phyloP scores from a whole-genome alignment of 192 early-diverging fungal species.

The Coemansia sp. region DNA sequence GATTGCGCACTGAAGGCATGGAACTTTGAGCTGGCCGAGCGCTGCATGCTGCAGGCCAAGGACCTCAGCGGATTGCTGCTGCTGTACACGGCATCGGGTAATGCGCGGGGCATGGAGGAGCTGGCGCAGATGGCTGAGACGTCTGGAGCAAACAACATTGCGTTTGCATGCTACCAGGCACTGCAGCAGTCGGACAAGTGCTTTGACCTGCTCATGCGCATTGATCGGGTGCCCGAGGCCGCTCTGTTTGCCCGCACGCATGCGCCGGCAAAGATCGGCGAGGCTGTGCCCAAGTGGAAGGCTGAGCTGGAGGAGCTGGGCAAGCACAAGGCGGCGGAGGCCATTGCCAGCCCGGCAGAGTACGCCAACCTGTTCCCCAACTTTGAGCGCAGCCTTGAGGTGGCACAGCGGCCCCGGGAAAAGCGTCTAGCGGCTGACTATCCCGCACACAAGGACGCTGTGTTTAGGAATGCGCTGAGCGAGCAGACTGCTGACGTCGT shows the following conservation, averaged over 20 bases:
- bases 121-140: conserved; percentile 63
- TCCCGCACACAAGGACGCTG: conserved; percentile 16
- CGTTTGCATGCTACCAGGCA: conserved; percentile 78
- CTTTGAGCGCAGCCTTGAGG: conserved; percentile 31
- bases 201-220: conserved; percentile 80
- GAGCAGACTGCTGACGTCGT: conserved; percentile 5
- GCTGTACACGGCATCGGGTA: conserved; percentile 86
- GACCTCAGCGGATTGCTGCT: conserved; percentile 89
- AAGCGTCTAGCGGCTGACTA: conserved; percentile 20
- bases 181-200: conserved; percentile 75
- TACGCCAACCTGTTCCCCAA: conserved; percentile 89
- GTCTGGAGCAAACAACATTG: conserved; percentile 86
- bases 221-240: conserved; percentile 91
- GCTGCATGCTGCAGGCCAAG: conserved; percentile 81
- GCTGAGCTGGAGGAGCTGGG: conserved; percentile 59
- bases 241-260: conserved; percentile 91
- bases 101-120: conserved; percentile 66
- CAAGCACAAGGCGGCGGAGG: conserved; percentile 81
- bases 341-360: conserved; percentile 79
- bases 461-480: too few species aligned
- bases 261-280: conserved; percentile 68
- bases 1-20: conserved; percentile 87
- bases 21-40: conserved; percentile 89
- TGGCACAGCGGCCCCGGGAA: too few species aligned
- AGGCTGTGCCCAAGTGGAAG: conserved; percentile 77